Base-by-base conservation (phyloP, 2,329 filamentous ascomycete genomes). In the Nemania bipapillata region DNA sequence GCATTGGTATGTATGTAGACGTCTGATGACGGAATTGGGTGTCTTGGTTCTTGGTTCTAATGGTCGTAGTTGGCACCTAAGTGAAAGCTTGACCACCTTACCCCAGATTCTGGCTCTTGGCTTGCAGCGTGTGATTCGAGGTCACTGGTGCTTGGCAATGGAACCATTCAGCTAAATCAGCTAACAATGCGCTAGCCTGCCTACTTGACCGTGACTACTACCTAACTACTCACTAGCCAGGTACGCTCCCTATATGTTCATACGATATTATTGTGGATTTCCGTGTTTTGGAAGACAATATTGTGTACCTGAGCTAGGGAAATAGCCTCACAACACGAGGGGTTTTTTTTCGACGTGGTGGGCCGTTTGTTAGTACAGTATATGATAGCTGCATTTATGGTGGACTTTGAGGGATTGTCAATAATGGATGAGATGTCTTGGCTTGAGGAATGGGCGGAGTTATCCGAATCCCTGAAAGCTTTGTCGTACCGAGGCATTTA, bases 101-200 rank as follows among this genome's bases (percentile, higher is more conserved):
- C 57, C 65, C 59, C 65, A 59, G 54, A 68, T 24, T 52, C 49
- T 24, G 50, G 24, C 15, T 45, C 65, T 68, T 63, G 65, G 65
- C 59, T 17, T 54, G 58, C 58, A 53, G 47, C n/a, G 9, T 42
- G 24, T 45, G 47, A 35, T 60, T 50, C 30, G 30, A 52, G 55
- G 37, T 26, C 30, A 61, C n/a, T 9, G 12, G 12, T 11, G 6
- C 59, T 57, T 52, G 22, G 54, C 53, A 28, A 15, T 15, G n/a
- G n/a, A 9, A 3, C 26, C n/a, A n/a, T n/a, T n/a, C n/a, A n/a
- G n/a, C n/a, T n/a, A n/a, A n/a, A 28, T 20, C 15, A 45, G 40
- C 40, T 45, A 45, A 45, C 4, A 17, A 45, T 2, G 5, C 4
- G 8, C 9, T 45, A n/a, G 4, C 4, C 12, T 45, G 15, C 15